Evolutionary conservation across 495 filamentous ascomycete species (phyloP), one percentile per base, ranked within the genome.

Genomic region (Platismatia glauca): DNA sequence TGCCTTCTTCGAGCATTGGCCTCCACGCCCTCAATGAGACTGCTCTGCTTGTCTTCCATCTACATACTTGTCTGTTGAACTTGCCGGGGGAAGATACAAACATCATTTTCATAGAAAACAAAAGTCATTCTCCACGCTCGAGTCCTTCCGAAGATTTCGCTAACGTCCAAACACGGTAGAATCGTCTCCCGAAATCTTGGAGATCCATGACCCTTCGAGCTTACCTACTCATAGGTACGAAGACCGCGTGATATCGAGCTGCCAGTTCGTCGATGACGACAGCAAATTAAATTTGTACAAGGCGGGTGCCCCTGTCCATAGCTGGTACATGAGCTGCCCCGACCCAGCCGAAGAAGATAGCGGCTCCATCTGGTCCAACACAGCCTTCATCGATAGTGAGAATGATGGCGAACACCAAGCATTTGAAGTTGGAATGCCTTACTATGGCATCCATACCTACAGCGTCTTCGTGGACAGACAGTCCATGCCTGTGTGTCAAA

Each of bases 351-450:
- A 53, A 24, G 31, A 24, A 18, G 37, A 33, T 7, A 38, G 37
- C 37, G 24, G 33, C 15, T 37, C 58, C 8, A 56, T 61, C n/a
- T 39, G 33, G 15, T 13, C 33, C 34, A 64, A 64, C n/a, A n/a
- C 13, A 18, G 50, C 55, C 31, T 60, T 7, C 9, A 56, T 67
- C 20, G 58, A 64, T 41, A 52, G 61, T 37, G 65, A 62, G 18
- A 52, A 43, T 7, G 35, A 48, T 16, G 58, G 39, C 38, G 13
- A 31, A 11, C 15, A 24, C 41, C 22, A 48, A 43, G 59, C 31
- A 15, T 62, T 66, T 44, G 50, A 41, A 7, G 41, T 64, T 16
- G 65, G 65, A 9, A 62, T 64, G 61, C 64, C 67, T 16, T 67
- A 67, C 34, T 35, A 60, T 35, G 62, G 35, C 22, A 56, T 18